These are phyloP conservation scores for Limnanthes douglasii DNA, from an alignment of 345 rosid species.

Conservation along the genomic window DNA sequence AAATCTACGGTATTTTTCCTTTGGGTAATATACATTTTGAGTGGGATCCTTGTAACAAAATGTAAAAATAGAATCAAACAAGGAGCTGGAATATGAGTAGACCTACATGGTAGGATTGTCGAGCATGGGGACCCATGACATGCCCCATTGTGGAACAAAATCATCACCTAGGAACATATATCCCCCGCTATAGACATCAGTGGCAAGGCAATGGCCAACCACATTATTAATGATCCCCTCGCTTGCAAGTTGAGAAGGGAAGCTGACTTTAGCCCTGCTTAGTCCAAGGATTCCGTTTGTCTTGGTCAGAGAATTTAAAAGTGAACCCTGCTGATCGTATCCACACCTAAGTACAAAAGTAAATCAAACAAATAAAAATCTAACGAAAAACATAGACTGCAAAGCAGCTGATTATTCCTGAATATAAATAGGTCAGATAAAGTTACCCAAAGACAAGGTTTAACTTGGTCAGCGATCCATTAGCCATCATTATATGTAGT, in stretches of 20 bases:
- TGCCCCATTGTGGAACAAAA: conserved; percentile 51
- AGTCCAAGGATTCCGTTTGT: conserved; percentile 90
- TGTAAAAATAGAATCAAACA: too few relatives aligned
- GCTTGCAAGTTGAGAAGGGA: conserved; percentile 91
- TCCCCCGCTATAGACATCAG: conserved; percentile 42
- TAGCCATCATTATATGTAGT: conserved; percentile 42
- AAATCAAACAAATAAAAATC: conserved; percentile 5
- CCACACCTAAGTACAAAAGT: conserved; percentile 50
- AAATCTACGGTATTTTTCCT: too few relatives aligned
- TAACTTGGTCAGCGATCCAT: conserved; percentile 45
- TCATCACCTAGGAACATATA: conserved; percentile 88
- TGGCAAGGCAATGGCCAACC: conserved; percentile 75
- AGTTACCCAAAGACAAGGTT: conserved; percentile 69
- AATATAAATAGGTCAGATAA: background rate
- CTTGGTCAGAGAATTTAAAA: conserved; percentile 50
- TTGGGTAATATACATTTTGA: too few relatives aligned
- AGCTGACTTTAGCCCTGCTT: conserved; percentile 68
- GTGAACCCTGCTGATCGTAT: conserved; percentile 86
- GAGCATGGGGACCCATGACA: conserved; percentile 82
- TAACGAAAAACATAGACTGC: background rate
- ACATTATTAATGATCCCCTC: conserved; percentile 66
- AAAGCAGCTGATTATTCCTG: background rate
- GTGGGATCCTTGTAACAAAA: too few relatives aligned
- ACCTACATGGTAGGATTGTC: conserved; percentile 46
- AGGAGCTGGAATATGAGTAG: too few relatives aligned